Evolutionary conservation across 176 grass and related monocot species (phyloP).

Genomic region (Ensete glaucum): DNA sequence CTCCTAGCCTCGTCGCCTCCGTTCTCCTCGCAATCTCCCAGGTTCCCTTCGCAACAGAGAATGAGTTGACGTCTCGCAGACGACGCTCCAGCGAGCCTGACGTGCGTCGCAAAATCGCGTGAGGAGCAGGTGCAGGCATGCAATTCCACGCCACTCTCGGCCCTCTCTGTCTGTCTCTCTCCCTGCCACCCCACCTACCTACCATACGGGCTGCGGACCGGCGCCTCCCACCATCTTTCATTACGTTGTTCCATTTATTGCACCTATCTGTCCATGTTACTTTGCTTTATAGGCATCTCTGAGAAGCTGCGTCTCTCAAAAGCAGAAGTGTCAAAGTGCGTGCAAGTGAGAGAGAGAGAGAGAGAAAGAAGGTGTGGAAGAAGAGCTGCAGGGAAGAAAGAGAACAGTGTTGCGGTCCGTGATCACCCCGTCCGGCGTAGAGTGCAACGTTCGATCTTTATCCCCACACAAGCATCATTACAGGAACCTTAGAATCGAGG

Average conservation of each 20-base stretch:
- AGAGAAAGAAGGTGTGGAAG: no score
- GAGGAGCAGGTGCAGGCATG: not conserved
- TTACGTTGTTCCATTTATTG: not conserved
- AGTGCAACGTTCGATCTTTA: no score
- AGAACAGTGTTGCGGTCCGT: not conserved
- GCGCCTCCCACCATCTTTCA: constrained; percentile 23
- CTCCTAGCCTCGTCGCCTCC: not conserved
- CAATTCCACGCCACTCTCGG: not conserved
- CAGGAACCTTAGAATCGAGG: no score
- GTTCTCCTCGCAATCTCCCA: not conserved
- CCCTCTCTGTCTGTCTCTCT: not conserved
- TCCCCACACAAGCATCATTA: no score
- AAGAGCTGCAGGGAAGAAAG: not conserved
- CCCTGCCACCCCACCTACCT: constrained; percentile 20
- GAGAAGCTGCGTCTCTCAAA: no score
- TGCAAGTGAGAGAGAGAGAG: not conserved
- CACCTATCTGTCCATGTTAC: not conserved
- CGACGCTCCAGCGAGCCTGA: constrained; percentile 23
- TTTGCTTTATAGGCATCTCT: not conserved
- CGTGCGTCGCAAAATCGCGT: constrained; percentile 46
- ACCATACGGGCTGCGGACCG: constrained; percentile 13
- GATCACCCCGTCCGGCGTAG: not conserved
- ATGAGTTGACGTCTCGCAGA: constrained; percentile 58
- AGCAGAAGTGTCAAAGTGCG: no score
- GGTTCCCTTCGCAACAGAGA: not conserved